Evolutionary conservation across 495 filamentous ascomycete species (phyloP).

Genomic region (Rostrohypoxylon terebratum): DNA sequence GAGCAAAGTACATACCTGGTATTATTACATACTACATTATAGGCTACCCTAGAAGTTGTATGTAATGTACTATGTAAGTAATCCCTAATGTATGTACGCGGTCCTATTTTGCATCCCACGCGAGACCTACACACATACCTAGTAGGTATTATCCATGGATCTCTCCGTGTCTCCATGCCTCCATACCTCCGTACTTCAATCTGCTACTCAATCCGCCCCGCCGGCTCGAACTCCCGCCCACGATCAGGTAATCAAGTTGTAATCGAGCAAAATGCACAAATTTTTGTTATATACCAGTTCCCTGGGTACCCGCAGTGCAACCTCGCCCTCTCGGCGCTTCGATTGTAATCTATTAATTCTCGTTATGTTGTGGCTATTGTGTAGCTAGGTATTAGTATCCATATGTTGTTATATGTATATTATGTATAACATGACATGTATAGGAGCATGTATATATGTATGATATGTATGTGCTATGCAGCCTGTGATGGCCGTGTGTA

Average conservation of each 20-base stretch:
- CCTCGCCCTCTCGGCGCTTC: conserved; percentile 11
- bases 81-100: conserved; percentile 2
- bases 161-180: neutral
- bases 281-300: conserved; percentile 30
- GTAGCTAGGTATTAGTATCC: neutral
- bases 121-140: neutral
- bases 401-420: conserved; percentile 2
- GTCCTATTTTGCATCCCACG: conserved; percentile 16
- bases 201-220: conserved; percentile 24
- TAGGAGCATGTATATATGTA: neutral
- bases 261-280: conserved; percentile 14
- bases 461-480: neutral
- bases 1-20: neutral
- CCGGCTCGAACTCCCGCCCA: conserved; percentile 45
- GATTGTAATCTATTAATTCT: conserved; percentile 20
- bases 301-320: conserved; percentile 44
- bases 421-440: neutral
- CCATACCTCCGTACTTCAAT: neutral
- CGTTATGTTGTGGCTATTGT: neutral
- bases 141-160: too few relatives aligned
- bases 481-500: neutral
- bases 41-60: neutral
- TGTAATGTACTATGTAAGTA: conserved; percentile 17
- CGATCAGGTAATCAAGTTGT: conserved; percentile 36
- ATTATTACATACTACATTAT: neutral